These are phyloP conservation scores for Discostella pseudostelligera DNA, from an alignment of 108 stramenopile species.

Conservation along the genomic window DNA sequence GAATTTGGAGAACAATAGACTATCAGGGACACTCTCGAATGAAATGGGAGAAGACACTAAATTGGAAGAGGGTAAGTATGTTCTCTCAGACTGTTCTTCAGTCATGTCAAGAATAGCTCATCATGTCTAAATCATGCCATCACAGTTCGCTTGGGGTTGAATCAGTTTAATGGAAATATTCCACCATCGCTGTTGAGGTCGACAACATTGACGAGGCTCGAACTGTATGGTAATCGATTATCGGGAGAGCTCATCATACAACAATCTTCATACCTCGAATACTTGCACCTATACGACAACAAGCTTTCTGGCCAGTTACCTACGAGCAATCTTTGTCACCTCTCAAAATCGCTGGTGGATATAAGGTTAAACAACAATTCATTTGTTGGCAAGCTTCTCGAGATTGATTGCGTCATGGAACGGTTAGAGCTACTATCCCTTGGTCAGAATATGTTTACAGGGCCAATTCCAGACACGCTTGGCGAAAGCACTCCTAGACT, in stretches of 20 bases:
- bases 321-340: slow-evolving; percentile 18
- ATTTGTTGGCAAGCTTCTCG: slow-evolving; percentile 15
- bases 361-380: slow-evolving; percentile 25
- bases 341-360: slow-evolving; percentile 12
- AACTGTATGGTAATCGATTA: slow-evolving; percentile 17
- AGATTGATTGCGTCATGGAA: slow-evolving; percentile 17
- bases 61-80: slow-evolving; percentile 27
- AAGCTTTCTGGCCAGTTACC: slow-evolving; percentile 56
- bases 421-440: slow-evolving; percentile 20
- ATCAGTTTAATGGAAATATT: slow-evolving; percentile 49
- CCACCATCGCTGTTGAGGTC: slow-evolving; percentile 18
- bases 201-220: slow-evolving; percentile 19
- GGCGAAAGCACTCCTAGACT: slow-evolving; percentile 20
- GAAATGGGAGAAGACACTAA: slow-evolving; percentile 23
- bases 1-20: slow-evolving; percentile 40
- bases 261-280: slow-evolving; percentile 33
- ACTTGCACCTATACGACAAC: slow-evolving; percentile 63
- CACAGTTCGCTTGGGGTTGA: slow-evolving; percentile 47
- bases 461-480: slow-evolving; percentile 21
- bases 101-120: too few relatives aligned
- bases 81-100: too few relatives aligned
- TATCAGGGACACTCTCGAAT: slow-evolving; percentile 50
- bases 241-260: slow-evolving; percentile 23
- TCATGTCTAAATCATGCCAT: background rate
- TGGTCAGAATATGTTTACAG: slow-evolving; percentile 35